Conservation (phyloP, 2,329 filamentous ascomycete genomes). For the Trichoderma brevicompactum region DNA sequence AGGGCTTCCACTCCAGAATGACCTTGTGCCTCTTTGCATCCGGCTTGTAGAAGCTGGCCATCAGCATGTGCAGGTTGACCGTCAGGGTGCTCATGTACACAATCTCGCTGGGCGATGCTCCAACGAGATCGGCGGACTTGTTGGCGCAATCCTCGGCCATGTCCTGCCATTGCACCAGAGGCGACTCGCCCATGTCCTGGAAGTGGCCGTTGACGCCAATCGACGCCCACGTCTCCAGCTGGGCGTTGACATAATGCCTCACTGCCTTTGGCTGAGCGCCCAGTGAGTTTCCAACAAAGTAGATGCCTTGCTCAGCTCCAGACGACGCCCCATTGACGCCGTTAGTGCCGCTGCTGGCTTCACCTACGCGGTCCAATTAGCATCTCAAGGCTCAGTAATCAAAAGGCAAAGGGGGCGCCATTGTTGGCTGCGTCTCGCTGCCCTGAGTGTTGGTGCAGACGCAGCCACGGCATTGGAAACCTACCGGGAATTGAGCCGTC, state of each 20-base stretch:
- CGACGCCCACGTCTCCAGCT: constrained; percentile 81
- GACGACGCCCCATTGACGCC: constrained; percentile 32
- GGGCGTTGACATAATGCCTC: constrained; percentile 67
- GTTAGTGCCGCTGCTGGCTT: constrained; percentile 34
- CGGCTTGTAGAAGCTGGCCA: constrained; percentile 83
- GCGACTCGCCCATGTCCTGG: constrained; percentile 66
- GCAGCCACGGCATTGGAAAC: constrained; percentile 27
- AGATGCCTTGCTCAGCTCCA: constrained; percentile 56
- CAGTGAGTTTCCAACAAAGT: constrained; percentile 89
- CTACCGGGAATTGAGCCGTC: constrained; percentile 50
- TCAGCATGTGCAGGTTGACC: constrained; percentile 77
- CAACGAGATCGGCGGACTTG: constrained; percentile 74
- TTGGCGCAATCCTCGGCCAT: constrained; percentile 75
- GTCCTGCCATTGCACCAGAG: constrained; percentile 74
- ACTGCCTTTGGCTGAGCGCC: constrained; percentile 78
- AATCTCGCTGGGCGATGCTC: constrained; percentile 72
- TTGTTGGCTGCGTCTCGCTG: not conserved
- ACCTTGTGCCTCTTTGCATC: constrained; percentile 71
- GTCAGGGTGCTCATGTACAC: constrained; percentile 89
- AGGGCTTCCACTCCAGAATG: constrained; percentile 87
- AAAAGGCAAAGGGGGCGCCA: not conserved
- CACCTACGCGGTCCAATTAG: constrained; percentile 3
- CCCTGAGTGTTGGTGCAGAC: not conserved
- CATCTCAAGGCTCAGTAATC: not conserved
- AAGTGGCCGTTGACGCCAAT: constrained; percentile 89